Conservation (phyloP, 2,329 filamentous ascomycete species). For the Zelopaecilomyces penicillatus region DNA sequence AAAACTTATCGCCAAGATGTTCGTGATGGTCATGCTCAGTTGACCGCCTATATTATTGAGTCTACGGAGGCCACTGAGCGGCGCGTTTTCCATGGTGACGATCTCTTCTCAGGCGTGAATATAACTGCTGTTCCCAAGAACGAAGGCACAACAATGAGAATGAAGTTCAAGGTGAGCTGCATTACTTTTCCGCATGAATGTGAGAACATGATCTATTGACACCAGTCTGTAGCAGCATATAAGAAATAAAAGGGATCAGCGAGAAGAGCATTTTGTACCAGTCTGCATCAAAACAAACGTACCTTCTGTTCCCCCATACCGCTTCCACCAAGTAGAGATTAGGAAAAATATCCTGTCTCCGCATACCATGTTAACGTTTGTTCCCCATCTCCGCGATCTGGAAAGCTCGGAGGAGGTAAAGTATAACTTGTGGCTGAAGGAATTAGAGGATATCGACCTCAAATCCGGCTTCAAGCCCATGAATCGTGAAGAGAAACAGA, state of each 20-base stretch:
- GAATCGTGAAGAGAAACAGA: constrained; percentile 42
- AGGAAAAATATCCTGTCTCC: constrained; percentile 51
- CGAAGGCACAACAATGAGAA: constrained; percentile 34
- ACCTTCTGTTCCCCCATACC: constrained; percentile 47
- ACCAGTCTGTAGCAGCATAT: constrained; percentile 31
- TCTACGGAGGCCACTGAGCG: constrained; percentile 33
- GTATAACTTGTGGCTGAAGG: constrained; percentile 48
- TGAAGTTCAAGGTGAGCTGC: constrained; percentile 41
- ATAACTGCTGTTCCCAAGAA: constrained; percentile 26
- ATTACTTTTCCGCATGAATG: not conserved
- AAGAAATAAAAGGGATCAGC: constrained; percentile 36
- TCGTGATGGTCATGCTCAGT: constrained; percentile 34
- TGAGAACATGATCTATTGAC: constrained; percentile 11
- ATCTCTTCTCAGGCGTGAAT: constrained; percentile 40
- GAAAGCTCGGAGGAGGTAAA: constrained; percentile 47
- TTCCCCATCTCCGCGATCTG: constrained; percentile 50
- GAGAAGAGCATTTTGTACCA: constrained; percentile 32
- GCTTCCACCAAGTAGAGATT: constrained; percentile 53
- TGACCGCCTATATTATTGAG: constrained; percentile 37
- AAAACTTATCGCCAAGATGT: constrained; percentile 34
- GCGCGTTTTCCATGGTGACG: constrained; percentile 32
- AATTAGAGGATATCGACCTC: constrained; percentile 49
- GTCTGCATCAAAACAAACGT: constrained; percentile 41
- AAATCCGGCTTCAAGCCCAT: constrained; percentile 49
- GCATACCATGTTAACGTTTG: constrained; percentile 52